Percentiles rank a stretch among this genome's conserved stretches.
Evolutionary conservation across 768 basidiomycete species (phyloP).

Genomic region (Leucocoprinus sp.): DNA sequence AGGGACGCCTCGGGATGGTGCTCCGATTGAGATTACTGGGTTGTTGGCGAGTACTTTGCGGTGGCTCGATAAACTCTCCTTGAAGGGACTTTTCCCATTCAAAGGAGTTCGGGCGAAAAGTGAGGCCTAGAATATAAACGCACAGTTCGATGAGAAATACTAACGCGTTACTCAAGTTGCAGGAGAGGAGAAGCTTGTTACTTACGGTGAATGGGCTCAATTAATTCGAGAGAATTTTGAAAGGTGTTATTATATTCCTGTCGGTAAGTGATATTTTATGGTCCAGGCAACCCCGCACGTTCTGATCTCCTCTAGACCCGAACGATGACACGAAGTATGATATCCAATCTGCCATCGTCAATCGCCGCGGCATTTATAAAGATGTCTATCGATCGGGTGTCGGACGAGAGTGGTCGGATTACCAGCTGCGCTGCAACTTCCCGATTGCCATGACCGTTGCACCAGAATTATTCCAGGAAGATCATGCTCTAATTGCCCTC

Average conservation of each 20-base stretch:
- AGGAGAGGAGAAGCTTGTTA: constrained; percentile 59
- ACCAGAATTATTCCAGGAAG: constrained; percentile 83
- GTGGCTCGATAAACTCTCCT: constrained; percentile 72
- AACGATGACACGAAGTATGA: constrained; percentile 63
- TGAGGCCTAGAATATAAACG: constrained; percentile 35
- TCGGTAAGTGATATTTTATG: constrained; percentile 37
- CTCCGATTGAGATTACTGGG: constrained; percentile 93
- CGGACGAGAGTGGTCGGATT: constrained; percentile 93
- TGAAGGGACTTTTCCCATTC: constrained; percentile 72
- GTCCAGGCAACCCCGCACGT: background rate
- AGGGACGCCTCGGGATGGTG: constrained; percentile 94
- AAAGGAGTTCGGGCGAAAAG: constrained; percentile 77
- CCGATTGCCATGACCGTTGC: constrained; percentile 96
- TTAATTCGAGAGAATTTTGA: constrained; percentile 86
- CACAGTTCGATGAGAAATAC: background rate
- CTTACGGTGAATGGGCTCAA: constrained; percentile 85
- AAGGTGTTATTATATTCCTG: constrained; percentile 82
- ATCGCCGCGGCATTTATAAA: constrained; percentile 96
- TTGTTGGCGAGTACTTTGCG: constrained; percentile 86
- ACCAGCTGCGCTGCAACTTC: constrained; percentile 91
- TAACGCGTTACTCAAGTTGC: constrained; percentile 43
- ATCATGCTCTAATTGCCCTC: constrained; percentile 74
- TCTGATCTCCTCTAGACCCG: constrained; percentile 40
- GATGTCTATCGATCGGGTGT: constrained; percentile 89
- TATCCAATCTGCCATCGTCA: constrained; percentile 62